A percentile compares a stretch with the other conserved stretches of the same genome.
phyloP scores from a whole-genome alignment of 2,329 filamentous ascomycete genomes.

The Penicillium sp. region DNA sequence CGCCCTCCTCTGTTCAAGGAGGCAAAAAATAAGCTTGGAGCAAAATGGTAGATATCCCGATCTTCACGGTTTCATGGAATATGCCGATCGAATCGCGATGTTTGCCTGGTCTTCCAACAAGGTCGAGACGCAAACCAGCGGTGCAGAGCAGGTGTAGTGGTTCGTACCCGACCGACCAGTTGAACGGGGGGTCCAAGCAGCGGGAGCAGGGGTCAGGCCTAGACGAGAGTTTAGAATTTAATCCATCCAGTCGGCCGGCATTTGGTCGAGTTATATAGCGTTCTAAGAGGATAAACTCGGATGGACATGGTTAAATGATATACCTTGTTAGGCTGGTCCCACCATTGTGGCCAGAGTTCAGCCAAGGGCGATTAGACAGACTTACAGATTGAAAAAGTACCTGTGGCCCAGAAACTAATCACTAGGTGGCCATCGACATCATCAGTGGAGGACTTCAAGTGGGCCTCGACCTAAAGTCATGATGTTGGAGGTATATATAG shows the following conservation, averaged over 20 bases:
- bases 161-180: constrained; percentile 14
- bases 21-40: neutral
- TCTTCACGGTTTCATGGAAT: neutral
- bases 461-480: neutral
- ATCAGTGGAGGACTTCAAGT: neutral
- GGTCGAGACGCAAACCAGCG: constrained; percentile 1
- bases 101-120: neutral
- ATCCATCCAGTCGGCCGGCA: neutral
- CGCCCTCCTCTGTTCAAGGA: neutral
- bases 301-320: neutral
- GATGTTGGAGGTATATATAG: neutral
- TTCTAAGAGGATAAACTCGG: too few relatives aligned
- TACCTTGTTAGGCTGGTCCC: neutral
- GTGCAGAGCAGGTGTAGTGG: neutral
- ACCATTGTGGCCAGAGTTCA: neutral
- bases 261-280: neutral
- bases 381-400: neutral
- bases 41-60: neutral
- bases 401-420: neutral
- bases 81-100: neutral
- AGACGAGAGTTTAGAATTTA: neutral
- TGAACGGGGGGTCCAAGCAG: neutral
- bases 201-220: neutral
- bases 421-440: neutral
- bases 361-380: neutral